Evolutionary conservation across 306 rosid species (phyloP).

Genomic region (Abrus precatorius): DNA sequence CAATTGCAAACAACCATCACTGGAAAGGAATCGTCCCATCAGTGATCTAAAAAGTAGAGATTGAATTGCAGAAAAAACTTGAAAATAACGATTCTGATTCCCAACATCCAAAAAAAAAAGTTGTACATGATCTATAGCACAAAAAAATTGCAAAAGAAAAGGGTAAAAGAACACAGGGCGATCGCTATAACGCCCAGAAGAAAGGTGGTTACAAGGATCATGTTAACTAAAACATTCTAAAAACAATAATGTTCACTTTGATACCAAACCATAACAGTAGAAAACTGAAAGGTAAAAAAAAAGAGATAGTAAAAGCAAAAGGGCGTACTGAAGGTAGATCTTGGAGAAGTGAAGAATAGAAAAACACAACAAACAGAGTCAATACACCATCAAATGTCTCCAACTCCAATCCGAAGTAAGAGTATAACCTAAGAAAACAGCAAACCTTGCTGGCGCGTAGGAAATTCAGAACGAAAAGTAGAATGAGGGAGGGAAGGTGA

Average conservation of each 20-base stretch:
- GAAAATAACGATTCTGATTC: constrained; percentile 40
- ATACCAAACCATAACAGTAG: constrained; percentile 48
- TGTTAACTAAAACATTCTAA: background rate
- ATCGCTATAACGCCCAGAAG: constrained; percentile 51
- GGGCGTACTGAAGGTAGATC: constrained; percentile 80
- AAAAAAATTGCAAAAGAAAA: constrained; percentile 17
- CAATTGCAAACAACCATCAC: background rate
- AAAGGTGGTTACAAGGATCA: constrained; percentile 43
- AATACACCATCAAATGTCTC: constrained; percentile 57
- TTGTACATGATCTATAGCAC: background rate
- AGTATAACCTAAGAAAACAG: constrained; percentile 20
- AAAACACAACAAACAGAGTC: constrained; percentile 48
- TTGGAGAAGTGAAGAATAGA: constrained; percentile 61
- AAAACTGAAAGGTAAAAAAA: background rate
- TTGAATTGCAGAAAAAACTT: constrained; percentile 49
- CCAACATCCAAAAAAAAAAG: background rate
- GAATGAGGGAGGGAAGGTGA: background rate
- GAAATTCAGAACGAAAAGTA: background rate
- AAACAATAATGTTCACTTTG: constrained; percentile 50
- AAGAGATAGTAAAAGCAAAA: constrained; percentile 45
- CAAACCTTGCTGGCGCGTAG: background rate
- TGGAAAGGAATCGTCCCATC: constrained; percentile 37
- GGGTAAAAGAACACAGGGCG: constrained; percentile 8
- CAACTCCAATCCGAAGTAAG: constrained; percentile 49
- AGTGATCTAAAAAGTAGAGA: constrained; percentile 45